phyloP scores from a whole-genome alignment of 345 rosid genomes.

The Microthlaspi erraticum region DNA sequence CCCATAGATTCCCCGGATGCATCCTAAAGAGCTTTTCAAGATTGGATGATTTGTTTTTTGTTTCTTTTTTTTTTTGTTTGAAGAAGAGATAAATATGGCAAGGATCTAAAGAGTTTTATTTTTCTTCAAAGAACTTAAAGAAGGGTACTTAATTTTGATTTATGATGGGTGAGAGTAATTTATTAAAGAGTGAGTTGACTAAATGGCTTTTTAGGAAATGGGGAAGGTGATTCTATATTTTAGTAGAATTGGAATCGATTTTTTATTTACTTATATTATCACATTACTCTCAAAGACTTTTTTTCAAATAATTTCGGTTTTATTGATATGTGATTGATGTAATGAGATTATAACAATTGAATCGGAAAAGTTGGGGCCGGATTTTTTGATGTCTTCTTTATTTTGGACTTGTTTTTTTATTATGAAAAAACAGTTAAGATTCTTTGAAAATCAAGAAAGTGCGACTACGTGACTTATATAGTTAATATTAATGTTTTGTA shows the following conservation, averaged over 20 bases:
- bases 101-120: constrained; percentile 11
- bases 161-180: constrained; percentile 24
- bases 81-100: background rate
- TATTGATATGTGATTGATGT: background rate
- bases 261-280: background rate
- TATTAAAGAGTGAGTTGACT: constrained; percentile 41
- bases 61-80: background rate
- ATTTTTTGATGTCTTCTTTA: background rate
- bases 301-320: background rate
- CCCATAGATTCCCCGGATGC: constrained; percentile 80
- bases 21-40: constrained; percentile 36
- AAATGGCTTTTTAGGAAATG: constrained; percentile 28
- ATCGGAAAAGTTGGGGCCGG: background rate
- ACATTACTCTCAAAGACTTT: background rate
- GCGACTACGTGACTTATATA: background rate
- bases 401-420: background rate
- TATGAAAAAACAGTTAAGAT: background rate
- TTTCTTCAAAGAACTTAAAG: background rate
- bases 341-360: constrained; percentile 14
- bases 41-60: background rate
- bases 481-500: background rate
- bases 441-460: background rate
- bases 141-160: constrained; percentile 15
- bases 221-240: constrained; percentile 23
- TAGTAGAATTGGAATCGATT: background rate